Evolutionary conservation across 108 stramenopile genomes (phyloP), one percentile per base, ranked within the genome.

Genomic region (Skeletonema grethae): DNA sequence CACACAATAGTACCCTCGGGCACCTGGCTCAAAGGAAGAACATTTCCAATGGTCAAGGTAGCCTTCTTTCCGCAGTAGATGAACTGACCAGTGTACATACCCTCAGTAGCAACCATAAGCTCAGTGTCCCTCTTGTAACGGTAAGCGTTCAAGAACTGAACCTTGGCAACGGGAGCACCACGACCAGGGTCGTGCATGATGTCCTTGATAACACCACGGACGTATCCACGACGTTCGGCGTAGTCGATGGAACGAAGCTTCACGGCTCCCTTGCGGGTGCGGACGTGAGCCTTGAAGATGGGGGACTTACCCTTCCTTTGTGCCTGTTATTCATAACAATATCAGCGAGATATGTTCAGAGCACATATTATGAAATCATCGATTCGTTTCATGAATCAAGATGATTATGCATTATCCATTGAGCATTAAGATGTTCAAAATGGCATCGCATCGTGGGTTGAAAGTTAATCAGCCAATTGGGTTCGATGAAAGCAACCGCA

Each of bases 51-150:
- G 57, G 87, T 87, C 43, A 99, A 82, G 59, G 92, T 77, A 2
- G 99, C 98, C 94, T 98, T 99, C 90, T 97, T 97, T 59, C 99
- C 99, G 77, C 95, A 96, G 96, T 97, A 99, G 69, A 99, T 87
- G 87, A 97, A 98, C 86, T 97, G 96, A 55, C 99, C 99, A 59
- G 97, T 92, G 97, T 99, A 98, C 95, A 98, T 95, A 75, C 99
- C 99, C 88, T 99, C 99, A 56, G 97, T 95, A 65, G 97, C 97
- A 41, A 96, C 71, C 80, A 99, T 84, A 41, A 98, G 87, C 83
- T 97, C 96, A 53, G 80, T 97, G 76, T 98, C 96, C 35, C 93
- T 76, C 84, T 97, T 91, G 96, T 86, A 98, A 69, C 93, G 90
- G 95, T 98, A 98, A 61, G 97, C 94, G 80, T 98, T 97, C 70